Percentiles rank a stretch among this genome's conserved stretches.
Conservation (phyloP, 768 basidiomycete species). For the Mycena albidolilacea region DNA sequence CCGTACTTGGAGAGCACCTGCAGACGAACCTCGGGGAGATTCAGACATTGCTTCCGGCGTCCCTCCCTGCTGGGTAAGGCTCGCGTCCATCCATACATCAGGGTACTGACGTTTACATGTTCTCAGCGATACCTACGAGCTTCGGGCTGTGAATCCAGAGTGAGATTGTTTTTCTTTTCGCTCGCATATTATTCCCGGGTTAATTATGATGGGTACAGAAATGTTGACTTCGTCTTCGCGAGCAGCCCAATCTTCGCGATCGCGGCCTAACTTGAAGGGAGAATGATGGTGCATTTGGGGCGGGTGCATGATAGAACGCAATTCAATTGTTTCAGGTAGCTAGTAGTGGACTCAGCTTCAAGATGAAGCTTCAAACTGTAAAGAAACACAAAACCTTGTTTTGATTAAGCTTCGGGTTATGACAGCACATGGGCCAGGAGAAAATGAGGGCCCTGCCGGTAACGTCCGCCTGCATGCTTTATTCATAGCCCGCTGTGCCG, state of each 20-base stretch:
- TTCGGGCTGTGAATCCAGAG: not conserved
- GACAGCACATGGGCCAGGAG: too few species aligned
- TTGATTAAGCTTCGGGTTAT: too few species aligned
- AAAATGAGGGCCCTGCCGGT: too few species aligned
- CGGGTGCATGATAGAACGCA: too few species aligned
- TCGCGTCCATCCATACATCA: not conserved
- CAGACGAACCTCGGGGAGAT: conserved; percentile 4
- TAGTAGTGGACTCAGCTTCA: too few species aligned
- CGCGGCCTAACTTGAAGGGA: not conserved
- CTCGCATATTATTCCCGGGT: too few species aligned
- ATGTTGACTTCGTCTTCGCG: not conserved
- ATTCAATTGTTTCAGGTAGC: too few species aligned
- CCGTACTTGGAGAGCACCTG: not conserved
- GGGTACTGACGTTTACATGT: not conserved
- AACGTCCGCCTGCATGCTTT: too few species aligned
- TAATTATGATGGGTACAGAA: not conserved
- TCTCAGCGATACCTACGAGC: not conserved
- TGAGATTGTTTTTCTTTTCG: not conserved
- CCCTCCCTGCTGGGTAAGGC: not conserved
- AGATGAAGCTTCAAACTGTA: too few species aligned
- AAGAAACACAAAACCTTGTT: too few species aligned
- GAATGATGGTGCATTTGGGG: too few species aligned
- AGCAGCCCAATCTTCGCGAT: not conserved
- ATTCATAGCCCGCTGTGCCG: too few species aligned
- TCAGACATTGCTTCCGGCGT: not conserved